Evolutionary conservation across 108 stramenopile genomes (phyloP).

Genomic region (Cyclotella kingstonii): DNA sequence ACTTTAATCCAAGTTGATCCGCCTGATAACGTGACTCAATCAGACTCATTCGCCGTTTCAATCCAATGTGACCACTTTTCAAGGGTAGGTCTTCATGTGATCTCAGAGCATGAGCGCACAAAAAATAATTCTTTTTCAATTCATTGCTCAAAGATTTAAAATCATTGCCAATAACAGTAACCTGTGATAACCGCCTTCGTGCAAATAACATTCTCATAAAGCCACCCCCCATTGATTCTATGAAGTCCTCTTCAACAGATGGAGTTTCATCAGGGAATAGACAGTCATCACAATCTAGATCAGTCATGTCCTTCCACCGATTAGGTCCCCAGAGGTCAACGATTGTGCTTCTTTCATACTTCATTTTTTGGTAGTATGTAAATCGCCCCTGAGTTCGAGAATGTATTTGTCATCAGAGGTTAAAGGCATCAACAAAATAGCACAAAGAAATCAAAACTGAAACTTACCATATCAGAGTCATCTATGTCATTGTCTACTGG

Average conservation of each 20-base stretch:
- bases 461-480: slow-evolving; percentile 57
- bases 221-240: slow-evolving; percentile 5
- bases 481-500: slow-evolving; percentile 69
- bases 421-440: neutral
- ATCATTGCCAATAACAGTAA: slow-evolving; percentile 63
- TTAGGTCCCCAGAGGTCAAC: slow-evolving; percentile 48
- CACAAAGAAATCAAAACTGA: neutral
- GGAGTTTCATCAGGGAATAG: slow-evolving; percentile 65
- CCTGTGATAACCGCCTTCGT: slow-evolving; percentile 5
- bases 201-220: slow-evolving; percentile 30
- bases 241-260: slow-evolving; percentile 27
- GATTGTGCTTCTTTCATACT: slow-evolving; percentile 57
- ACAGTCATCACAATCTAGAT: slow-evolving; percentile 36
- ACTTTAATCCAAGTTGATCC: slow-evolving; percentile 55
- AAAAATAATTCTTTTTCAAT: slow-evolving; percentile 55
- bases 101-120: slow-evolving; percentile 37
- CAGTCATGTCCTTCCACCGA: slow-evolving; percentile 13
- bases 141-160: slow-evolving; percentile 50
- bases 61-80: slow-evolving; percentile 44
- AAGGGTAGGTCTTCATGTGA: slow-evolving; percentile 53
- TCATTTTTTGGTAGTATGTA: slow-evolving; percentile 19
- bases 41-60: slow-evolving; percentile 58
- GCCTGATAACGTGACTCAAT: slow-evolving; percentile 70
- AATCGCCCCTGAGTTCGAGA: slow-evolving; percentile 24
- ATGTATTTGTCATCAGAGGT: too few species aligned